Percentiles rank a stretch among this genome's conserved stretches.
Evolutionary conservation across 176 grass and related monocot species (phyloP).

Genomic region (Zizania latifolia): DNA sequence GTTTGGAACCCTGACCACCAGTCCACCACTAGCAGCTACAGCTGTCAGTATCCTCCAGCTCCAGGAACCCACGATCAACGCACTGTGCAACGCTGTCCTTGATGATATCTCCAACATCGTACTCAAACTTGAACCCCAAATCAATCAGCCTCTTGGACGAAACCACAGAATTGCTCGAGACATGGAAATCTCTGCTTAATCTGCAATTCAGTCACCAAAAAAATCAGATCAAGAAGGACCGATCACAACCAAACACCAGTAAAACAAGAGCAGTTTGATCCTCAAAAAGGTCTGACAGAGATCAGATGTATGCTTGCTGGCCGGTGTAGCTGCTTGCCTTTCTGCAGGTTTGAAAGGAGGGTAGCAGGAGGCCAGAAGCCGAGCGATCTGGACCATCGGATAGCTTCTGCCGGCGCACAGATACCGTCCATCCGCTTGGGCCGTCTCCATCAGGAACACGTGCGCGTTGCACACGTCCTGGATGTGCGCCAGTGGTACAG

Average conservation of each 20-base stretch:
- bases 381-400: slow-evolving; percentile 25
- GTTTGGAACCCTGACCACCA: too few species aligned
- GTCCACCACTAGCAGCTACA: background rate
- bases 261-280: background rate
- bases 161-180: slow-evolving; percentile 28
- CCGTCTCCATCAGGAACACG: slow-evolving; percentile 53
- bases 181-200: slow-evolving; percentile 26
- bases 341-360: slow-evolving; percentile 13
- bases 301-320: background rate
- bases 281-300: background rate
- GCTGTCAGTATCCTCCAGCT: background rate
- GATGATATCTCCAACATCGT: slow-evolving; percentile 30
- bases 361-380: slow-evolving; percentile 36
- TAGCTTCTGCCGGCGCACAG: slow-evolving; percentile 44
- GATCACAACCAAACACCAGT: background rate
- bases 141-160: slow-evolving; percentile 54
- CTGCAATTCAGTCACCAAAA: slow-evolving; percentile 6
- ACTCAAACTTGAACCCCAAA: slow-evolving; percentile 59
- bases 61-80: slow-evolving; percentile 38
- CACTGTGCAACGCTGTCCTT: slow-evolving; percentile 45
- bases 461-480: slow-evolving; percentile 82
- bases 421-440: slow-evolving; percentile 43
- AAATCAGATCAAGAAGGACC: background rate
- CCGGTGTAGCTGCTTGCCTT: slow-evolving; percentile 8
- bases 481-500: slow-evolving; percentile 61